phyloP scores from a whole-genome alignment of 176 grass and related monocot genomes.

The Bothriochloa decipiens region DNA sequence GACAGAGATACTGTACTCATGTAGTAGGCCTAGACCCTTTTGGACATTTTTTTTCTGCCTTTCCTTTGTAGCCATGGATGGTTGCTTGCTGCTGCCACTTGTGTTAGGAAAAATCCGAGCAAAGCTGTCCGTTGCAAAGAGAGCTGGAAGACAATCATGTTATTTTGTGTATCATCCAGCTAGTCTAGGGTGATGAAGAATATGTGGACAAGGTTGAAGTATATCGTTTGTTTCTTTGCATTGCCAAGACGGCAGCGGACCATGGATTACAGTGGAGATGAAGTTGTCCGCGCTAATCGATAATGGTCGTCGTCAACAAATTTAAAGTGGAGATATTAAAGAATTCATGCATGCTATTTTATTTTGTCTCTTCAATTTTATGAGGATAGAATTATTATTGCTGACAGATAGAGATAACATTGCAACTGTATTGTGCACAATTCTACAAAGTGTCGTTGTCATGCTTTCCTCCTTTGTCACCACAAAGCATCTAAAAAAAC shows the following conservation, averaged over 20 bases:
- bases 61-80: neutral
- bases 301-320: neutral
- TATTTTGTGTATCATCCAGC: too few species aligned
- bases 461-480: too few species aligned
- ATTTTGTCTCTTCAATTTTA: neutral
- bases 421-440: neutral
- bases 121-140: neutral
- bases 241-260: neutral
- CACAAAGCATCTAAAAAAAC: neutral
- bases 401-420: neutral
- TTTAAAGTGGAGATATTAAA: neutral
- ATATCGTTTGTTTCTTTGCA: neutral
- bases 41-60: neutral
- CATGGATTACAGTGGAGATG: rapidly evolving
- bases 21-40: neutral
- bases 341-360: too few species aligned
- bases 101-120: neutral
- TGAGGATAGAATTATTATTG: neutral
- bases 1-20: neutral
- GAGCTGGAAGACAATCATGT: neutral
- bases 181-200: neutral
- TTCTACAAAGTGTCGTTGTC: neutral
- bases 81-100: neutral
- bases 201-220: neutral
- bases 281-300: too few species aligned